These are phyloP conservation scores for Aspergillus chevalieri DNA, from an alignment of 2,329 filamentous ascomycete species.

Conservation along the genomic window DNA sequence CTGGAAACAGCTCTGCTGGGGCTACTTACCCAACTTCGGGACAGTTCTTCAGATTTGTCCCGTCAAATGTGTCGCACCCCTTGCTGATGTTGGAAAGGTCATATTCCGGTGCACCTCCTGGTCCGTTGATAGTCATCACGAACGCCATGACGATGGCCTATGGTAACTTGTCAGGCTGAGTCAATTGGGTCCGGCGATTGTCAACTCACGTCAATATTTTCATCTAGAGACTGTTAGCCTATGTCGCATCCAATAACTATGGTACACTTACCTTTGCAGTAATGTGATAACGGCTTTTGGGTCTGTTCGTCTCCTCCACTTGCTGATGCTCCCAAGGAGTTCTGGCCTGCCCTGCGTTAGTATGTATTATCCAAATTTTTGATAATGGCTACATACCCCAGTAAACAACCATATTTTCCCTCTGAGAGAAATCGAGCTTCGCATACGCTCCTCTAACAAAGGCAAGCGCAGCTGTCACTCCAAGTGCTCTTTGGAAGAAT, in stretches of 20 bases:
- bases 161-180: constrained; percentile 9
- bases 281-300: constrained; percentile 46
- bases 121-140: constrained; percentile 51
- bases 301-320: constrained; percentile 44
- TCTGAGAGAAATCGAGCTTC: constrained; percentile 40
- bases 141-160: constrained; percentile 62
- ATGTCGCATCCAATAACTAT: not conserved
- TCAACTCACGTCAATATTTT: constrained; percentile 17
- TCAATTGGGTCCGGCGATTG: not conserved
- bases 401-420: constrained; percentile 57
- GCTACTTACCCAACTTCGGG: constrained; percentile 56
- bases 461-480: constrained; percentile 23
- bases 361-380: not conserved
- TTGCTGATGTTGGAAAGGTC: constrained; percentile 63
- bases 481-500: constrained; percentile 18
- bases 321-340: constrained; percentile 46
- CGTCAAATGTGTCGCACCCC: constrained; percentile 54
- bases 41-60: constrained; percentile 55
- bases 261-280: constrained; percentile 51
- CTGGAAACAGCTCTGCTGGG: constrained; percentile 4
- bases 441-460: constrained; percentile 30
- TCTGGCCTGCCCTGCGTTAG: constrained; percentile 45
- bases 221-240: constrained; percentile 18
- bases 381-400: constrained; percentile 44
- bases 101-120: constrained; percentile 45